Evolutionary conservation across 129 eudicot genomes (phyloP).

Genomic region (Rutidosis leptorrhynchoides): DNA sequence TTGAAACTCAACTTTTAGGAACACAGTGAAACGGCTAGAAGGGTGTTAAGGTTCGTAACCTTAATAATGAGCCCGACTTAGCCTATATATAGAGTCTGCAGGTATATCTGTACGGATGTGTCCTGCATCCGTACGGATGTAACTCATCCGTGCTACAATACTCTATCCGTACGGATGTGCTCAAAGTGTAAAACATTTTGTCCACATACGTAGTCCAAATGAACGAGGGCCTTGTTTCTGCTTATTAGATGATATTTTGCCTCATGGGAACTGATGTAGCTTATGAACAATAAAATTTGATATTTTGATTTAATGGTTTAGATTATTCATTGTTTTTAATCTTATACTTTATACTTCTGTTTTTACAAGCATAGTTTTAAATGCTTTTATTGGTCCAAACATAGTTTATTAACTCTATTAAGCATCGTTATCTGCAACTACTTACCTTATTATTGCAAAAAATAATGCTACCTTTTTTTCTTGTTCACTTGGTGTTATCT

Average conservation of each 20-base stretch:
- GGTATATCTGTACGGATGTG: neutral
- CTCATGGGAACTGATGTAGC: neutral
- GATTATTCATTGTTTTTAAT: neutral
- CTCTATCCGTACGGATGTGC: neutral
- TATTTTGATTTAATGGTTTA: constrained; percentile 6
- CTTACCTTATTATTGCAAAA: constrained; percentile 13
- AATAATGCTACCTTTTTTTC: neutral
- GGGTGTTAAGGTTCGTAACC: too few species aligned
- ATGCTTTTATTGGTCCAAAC: constrained; percentile 27
- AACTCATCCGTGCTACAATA: too few species aligned
- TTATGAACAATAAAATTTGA: constrained; percentile 2
- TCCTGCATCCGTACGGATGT: too few species aligned
- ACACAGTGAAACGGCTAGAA: too few species aligned
- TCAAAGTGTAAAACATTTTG: too few species aligned
- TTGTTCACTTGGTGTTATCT: constrained; percentile 3
- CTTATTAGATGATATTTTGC: neutral
- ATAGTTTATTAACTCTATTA: constrained; percentile 23
- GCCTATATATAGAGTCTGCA: too few species aligned
- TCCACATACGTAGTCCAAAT: too few species aligned
- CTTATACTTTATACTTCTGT: constrained; percentile 13
- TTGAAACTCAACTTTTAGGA: too few species aligned
- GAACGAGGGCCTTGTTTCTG: too few species aligned
- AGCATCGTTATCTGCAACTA: constrained; percentile 27
- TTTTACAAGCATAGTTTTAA: constrained; percentile 20
- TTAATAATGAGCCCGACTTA: too few species aligned